These are phyloP conservation scores for Saturnispora bothae DNA, from an alignment of 805 yeast species.

Conservation along the genomic window DNA sequence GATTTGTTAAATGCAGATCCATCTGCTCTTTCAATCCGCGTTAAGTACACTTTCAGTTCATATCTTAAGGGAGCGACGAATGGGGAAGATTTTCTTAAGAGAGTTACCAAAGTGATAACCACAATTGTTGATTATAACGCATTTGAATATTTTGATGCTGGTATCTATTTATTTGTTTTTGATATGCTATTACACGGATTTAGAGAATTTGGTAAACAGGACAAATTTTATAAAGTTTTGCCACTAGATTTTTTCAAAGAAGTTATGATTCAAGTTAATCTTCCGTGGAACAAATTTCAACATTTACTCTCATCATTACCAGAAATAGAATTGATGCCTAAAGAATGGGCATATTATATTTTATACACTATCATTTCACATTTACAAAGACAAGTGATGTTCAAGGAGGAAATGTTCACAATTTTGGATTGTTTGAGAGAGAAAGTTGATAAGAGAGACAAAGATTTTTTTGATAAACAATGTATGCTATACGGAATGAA, in stretches of 20 bases:
- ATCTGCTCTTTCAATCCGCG: not conserved
- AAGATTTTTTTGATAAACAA: not conserved
- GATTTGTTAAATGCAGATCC: slow-evolving; percentile 5
- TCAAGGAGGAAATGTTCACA: not conserved
- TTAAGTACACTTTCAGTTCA: slow-evolving; percentile 6
- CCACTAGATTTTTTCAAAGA: slow-evolving; percentile 2
- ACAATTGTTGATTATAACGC: slow-evolving; percentile 2
- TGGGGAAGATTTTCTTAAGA: slow-evolving; percentile 6
- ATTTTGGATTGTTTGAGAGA: not conserved
- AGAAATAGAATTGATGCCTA: slow-evolving; percentile 1
- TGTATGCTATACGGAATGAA: not conserved
- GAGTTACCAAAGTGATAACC: slow-evolving; percentile 1
- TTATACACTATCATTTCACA: not conserved
- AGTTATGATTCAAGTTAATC: not conserved
- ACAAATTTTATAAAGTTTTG: slow-evolving; percentile 1
- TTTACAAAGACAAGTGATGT: not conserved
- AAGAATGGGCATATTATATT: slow-evolving; percentile 6
- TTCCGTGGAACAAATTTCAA: slow-evolving; percentile 1
- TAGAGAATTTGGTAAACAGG: slow-evolving; percentile 5
- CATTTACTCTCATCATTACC: slow-evolving; percentile 2
- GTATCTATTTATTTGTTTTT: slow-evolving; percentile 4
- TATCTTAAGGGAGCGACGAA: slow-evolving; percentile 4
- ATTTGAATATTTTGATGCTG: slow-evolving; percentile 5
- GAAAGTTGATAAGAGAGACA: not conserved
- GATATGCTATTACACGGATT: slow-evolving; percentile 7